Percentiles rank a stretch among this genome's conserved stretches.
phyloP scores from a whole-genome alignment of 176 grass and related monocot species.

The Dactylis glomerata region DNA sequence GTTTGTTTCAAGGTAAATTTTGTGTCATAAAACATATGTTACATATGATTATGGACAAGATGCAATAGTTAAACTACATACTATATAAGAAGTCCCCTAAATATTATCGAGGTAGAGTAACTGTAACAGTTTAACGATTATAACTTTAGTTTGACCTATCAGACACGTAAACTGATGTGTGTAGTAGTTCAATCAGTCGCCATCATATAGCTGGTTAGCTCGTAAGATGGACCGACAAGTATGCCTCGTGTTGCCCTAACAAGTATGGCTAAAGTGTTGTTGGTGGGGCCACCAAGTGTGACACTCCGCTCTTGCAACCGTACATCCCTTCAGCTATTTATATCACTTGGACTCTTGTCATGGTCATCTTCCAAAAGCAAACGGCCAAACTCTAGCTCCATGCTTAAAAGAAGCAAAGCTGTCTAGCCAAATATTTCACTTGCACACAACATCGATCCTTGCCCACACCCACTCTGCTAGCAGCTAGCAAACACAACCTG shows the following conservation, averaged over 20 bases:
- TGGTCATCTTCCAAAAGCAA: slow-evolving; percentile 15
- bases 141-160: too few species aligned
- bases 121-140: too few species aligned
- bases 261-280: not conserved
- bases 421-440: not conserved
- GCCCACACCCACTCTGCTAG: not conserved
- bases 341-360: slow-evolving; percentile 24
- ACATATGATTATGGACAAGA: too few species aligned
- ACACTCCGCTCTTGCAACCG: not conserved
- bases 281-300: not conserved
- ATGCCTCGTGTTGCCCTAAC: not conserved
- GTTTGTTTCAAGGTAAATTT: too few species aligned
- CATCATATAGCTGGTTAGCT: not conserved
- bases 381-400: slow-evolving; percentile 21
- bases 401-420: slow-evolving; percentile 29
- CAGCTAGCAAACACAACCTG: not conserved
- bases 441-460: not conserved
- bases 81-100: too few species aligned
- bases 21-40: too few species aligned
- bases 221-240: not conserved
- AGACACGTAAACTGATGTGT: not conserved
- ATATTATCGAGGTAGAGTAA: too few species aligned
- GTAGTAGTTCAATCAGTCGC: not conserved
- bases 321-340: slow-evolving; percentile 32
- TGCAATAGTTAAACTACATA: too few species aligned